Conservation (phyloP, 257 asterid species). For the Oldenlandia corymbosa region DNA sequence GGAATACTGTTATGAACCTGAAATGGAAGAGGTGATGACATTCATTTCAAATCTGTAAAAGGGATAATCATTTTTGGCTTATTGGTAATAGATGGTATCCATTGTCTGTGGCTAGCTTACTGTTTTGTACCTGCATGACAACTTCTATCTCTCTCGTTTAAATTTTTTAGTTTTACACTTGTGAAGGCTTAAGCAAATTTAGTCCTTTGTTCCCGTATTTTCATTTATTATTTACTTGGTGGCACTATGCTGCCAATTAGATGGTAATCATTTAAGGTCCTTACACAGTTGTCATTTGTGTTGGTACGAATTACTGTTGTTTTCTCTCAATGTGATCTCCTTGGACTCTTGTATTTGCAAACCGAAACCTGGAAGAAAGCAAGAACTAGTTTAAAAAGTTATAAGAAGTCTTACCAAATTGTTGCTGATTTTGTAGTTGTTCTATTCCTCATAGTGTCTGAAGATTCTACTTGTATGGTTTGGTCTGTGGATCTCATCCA, state of each 20-base stretch:
- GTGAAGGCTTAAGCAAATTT: neutral
- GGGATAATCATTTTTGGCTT: neutral
- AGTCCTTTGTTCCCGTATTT: neutral
- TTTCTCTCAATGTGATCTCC: neutral
- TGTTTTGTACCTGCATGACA: neutral
- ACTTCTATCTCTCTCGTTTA: no score
- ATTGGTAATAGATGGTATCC: neutral
- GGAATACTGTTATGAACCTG: conserved; percentile 95
- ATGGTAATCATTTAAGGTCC: neutral
- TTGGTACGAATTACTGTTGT: neutral
- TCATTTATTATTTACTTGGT: no score
- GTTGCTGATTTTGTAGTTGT: neutral
- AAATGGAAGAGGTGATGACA: conserved; percentile 89
- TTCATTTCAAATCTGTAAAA: neutral
- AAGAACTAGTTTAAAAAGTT: no score
- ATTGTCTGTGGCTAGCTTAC: neutral
- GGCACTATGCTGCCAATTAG: neutral
- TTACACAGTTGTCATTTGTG: neutral
- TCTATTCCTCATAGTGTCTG: neutral
- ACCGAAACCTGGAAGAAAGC: neutral
- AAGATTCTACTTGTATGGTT: neutral
- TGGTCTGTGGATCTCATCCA: neutral
- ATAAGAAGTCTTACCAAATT: neutral
- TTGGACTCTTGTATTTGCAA: neutral
- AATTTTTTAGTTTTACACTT: neutral